phyloP scores from a whole-genome alignment of 805 yeast species.

The Torulaspora delbrueckii region DNA sequence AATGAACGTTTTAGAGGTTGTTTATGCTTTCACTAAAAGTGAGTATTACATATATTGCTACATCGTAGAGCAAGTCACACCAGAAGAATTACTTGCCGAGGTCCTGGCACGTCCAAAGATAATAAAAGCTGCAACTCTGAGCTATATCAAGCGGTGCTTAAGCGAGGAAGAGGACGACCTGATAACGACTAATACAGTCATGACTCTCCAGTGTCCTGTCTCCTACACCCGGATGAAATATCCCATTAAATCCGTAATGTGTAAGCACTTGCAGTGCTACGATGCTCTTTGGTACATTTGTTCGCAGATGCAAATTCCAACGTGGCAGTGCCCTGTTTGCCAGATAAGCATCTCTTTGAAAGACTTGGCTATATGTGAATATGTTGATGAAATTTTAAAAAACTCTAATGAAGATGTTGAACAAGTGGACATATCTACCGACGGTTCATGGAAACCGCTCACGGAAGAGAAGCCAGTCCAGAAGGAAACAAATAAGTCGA shows the following conservation, averaged over 20 bases:
- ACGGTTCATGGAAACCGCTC: slow-evolving; percentile 66
- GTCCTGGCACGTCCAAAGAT: slow-evolving; percentile 50
- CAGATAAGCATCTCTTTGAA: slow-evolving; percentile 45
- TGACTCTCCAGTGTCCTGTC: slow-evolving; percentile 75
- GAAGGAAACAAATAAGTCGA: slow-evolving; percentile 2
- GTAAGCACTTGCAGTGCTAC: slow-evolving; percentile 83
- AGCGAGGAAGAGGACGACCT: slow-evolving; percentile 60
- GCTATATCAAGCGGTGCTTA: slow-evolving; percentile 39
- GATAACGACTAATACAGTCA: slow-evolving; percentile 57
- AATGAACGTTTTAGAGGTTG: slow-evolving; percentile 45
- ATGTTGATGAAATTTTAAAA: slow-evolving; percentile 55
- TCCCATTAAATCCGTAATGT: slow-evolving; percentile 67
- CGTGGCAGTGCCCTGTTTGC: slow-evolving; percentile 90
- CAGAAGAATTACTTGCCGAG: slow-evolving; percentile 38
- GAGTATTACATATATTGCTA: slow-evolving; percentile 52
- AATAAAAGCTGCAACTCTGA: slow-evolving; percentile 45
- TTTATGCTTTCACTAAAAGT: slow-evolving; percentile 53
- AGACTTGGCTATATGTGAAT: slow-evolving; percentile 71
- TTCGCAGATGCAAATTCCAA: slow-evolving; percentile 72
- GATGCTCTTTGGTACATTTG: slow-evolving; percentile 72
- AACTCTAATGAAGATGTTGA: slow-evolving; percentile 53
- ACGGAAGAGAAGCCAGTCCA: slow-evolving; percentile 22
- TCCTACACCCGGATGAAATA: slow-evolving; percentile 61
- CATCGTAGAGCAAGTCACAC: slow-evolving; percentile 47
- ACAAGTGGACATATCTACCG: slow-evolving; percentile 57